Conservation (phyloP, 169 alveolate genomes). For the Cryptosporidium ryanae region DNA sequence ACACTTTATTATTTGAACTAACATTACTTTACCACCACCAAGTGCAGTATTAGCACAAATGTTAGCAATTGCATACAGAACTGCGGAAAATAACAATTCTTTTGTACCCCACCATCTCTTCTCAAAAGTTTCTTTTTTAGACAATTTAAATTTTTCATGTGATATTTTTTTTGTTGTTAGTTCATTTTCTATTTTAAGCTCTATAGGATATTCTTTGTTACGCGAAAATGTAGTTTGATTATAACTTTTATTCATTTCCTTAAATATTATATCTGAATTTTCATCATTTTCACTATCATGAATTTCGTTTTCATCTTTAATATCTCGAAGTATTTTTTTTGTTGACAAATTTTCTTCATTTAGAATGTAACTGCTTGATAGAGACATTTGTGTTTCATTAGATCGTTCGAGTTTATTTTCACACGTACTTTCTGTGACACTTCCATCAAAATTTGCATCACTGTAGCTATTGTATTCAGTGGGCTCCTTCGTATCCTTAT, state of each 20-base stretch:
- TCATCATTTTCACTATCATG: constrained; percentile 8
- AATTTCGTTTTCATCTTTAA: background rate
- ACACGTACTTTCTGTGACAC: constrained; percentile 62
- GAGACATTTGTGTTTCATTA: constrained; percentile 43
- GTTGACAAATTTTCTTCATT: constrained; percentile 1
- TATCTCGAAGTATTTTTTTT: background rate
- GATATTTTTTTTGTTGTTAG: background rate
- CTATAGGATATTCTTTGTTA: background rate
- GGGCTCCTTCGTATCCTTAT: background rate
- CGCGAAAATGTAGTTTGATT: constrained; percentile 3
- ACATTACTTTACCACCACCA: constrained; percentile 76
- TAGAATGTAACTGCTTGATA: constrained; percentile 37
- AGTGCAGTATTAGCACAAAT: constrained; percentile 76
- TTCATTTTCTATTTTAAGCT: constrained; percentile 4
- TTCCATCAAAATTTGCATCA: constrained; percentile 27
- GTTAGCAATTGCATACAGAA: constrained; percentile 71
- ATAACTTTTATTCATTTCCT: constrained; percentile 17
- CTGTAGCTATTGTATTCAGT: background rate
- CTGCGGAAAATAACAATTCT: constrained; percentile 50
- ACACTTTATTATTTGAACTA: constrained; percentile 76
- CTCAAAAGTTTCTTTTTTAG: background rate
- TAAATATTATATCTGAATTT: constrained; percentile 2
- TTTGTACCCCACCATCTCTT: constrained; percentile 72
- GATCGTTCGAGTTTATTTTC: constrained; percentile 52
- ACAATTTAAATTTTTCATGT: background rate